phyloP scores from a whole-genome alignment of 2,329 filamentous ascomycete genomes.

The Fusarium xylarioides region DNA sequence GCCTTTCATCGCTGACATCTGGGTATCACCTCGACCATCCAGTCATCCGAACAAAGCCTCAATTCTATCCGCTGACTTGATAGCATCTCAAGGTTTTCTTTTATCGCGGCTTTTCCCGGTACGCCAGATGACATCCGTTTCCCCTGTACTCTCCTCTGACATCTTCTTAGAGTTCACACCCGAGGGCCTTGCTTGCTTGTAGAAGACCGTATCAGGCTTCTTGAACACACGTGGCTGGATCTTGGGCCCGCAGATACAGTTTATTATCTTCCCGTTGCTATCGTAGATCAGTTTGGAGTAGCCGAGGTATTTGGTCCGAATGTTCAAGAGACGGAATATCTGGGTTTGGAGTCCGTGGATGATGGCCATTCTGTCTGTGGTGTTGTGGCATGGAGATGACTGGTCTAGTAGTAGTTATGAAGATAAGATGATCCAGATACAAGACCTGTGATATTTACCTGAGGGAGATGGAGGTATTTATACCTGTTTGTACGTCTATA shows the following conservation, averaged over 20 bases:
- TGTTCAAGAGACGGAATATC: not conserved
- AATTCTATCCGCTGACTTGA: too few species aligned
- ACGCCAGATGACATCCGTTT: not conserved
- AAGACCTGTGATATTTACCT: fast-evolving
- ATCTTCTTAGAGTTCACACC: not conserved
- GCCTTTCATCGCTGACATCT: not conserved
- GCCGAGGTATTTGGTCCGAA: not conserved
- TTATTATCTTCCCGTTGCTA: not conserved
- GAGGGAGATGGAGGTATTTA: not conserved
- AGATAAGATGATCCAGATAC: not conserved
- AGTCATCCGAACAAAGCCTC: too few species aligned
- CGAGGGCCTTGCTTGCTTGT: not conserved
- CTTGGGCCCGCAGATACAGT: not conserved
- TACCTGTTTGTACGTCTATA: not conserved
- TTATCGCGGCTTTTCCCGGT: not conserved
- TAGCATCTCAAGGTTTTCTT: not conserved
- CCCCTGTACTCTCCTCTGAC: not conserved
- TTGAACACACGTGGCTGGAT: not conserved
- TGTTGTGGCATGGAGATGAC: not conserved
- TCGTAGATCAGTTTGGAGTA: not conserved
- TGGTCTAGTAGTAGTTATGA: too few species aligned
- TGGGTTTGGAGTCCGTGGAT: not conserved
- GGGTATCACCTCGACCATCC: not conserved
- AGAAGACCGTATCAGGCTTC: not conserved
- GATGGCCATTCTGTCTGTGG: not conserved